phyloP scores from a whole-genome alignment of 2,329 filamentous ascomycete genomes.

The Phialophora tarda region DNA sequence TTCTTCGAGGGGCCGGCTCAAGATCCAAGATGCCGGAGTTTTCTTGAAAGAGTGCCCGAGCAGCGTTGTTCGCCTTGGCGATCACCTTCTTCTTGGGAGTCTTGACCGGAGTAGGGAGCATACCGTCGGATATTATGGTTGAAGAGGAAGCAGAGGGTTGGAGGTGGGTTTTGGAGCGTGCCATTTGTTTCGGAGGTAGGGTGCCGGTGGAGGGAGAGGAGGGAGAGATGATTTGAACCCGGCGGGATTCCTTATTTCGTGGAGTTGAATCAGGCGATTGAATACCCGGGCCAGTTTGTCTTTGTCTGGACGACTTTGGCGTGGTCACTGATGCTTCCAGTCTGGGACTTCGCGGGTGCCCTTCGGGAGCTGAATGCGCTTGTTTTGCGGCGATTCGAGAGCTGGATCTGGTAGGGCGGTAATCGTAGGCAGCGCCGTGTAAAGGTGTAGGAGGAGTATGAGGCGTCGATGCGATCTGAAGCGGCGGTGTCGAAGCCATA shows the following conservation, averaged over 20 bases:
- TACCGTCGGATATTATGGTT: constrained; percentile 47
- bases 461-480: constrained; percentile 37
- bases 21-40: constrained; percentile 50
- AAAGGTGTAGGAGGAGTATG: constrained; percentile 53
- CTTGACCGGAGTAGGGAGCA: constrained; percentile 67
- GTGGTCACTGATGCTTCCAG: constrained; percentile 22
- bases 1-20: constrained; percentile 56
- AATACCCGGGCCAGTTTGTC: constrained; percentile 18
- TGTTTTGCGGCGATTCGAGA: constrained; percentile 27
- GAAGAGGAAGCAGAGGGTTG: constrained; percentile 39
- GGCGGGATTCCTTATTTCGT: constrained; percentile 31
- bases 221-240: constrained; percentile 36
- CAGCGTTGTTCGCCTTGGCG: constrained; percentile 54
- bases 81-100: constrained; percentile 63
- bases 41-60: constrained; percentile 61
- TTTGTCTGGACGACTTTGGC: constrained; percentile 24
- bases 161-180: constrained; percentile 40
- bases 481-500: constrained; percentile 56
- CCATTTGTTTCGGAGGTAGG: constrained; percentile 23
- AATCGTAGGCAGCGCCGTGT: constrained; percentile 53
- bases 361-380: constrained; percentile 26
- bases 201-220: constrained; percentile 36
- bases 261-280: constrained; percentile 38
- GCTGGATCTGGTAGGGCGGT: constrained; percentile 29
- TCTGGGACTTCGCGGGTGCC: constrained; percentile 16